phyloP scores from a whole-genome alignment of 306 rosid genomes.

The Notholithocarpus densiflorus region DNA sequence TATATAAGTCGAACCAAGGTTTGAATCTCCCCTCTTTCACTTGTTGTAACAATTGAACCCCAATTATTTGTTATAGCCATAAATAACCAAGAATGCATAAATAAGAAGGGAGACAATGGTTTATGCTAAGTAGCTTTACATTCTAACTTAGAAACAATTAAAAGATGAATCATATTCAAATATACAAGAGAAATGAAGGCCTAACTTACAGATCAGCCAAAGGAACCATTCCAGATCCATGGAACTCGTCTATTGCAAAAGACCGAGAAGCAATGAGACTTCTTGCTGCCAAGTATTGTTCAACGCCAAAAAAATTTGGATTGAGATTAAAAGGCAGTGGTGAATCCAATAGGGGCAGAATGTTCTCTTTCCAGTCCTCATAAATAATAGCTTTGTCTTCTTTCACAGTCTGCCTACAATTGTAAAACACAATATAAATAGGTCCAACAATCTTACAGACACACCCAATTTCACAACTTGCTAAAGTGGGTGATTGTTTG shows the following conservation, averaged over 20 bases:
- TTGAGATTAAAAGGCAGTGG: conserved; percentile 36
- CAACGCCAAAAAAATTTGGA: conserved; percentile 42
- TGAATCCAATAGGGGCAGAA: conserved; percentile 55
- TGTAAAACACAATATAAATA: conserved; percentile 10
- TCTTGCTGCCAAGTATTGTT: conserved; percentile 67
- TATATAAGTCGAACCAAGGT: too few species aligned
- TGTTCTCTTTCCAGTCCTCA: conserved; percentile 82
- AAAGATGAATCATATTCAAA: too few species aligned
- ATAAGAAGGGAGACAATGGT: too few species aligned
- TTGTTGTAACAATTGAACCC: too few species aligned
- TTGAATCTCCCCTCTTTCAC: too few species aligned
- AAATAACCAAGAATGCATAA: too few species aligned
- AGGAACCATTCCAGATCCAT: conserved; percentile 94
- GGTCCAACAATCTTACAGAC: too few species aligned
- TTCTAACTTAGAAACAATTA: too few species aligned
- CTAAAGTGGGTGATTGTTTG: too few species aligned
- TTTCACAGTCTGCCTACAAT: conserved; percentile 63
- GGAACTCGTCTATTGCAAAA: conserved; percentile 70
- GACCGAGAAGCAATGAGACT: conserved; percentile 75
- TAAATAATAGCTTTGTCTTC: conserved; percentile 60
- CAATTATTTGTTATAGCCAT: too few species aligned
- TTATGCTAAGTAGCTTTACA: too few species aligned
- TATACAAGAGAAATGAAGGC: background rate
- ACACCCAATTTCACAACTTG: too few species aligned
- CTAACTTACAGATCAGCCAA: conserved; percentile 84